Evolutionary conservation across 192 early-diverging fungal species (phyloP).

Genomic region (Phycomyces blakesleeanus): DNA sequence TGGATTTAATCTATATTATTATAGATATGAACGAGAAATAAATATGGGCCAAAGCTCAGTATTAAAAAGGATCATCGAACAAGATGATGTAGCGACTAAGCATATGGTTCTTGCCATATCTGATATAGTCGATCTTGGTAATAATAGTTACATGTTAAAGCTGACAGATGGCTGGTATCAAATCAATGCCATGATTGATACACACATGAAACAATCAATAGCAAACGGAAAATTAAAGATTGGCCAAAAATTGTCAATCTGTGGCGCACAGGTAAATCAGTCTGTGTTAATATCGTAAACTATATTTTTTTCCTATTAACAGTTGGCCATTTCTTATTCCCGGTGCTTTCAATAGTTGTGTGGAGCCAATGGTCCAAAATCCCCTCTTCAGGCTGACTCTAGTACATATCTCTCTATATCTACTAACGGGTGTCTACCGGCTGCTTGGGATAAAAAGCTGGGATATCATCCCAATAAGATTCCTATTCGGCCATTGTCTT

Average conservation of each 20-base stretch:
- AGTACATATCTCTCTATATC: constrained; percentile 37
- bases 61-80: constrained; percentile 61
- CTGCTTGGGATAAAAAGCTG: constrained; percentile 58
- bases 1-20: not conserved
- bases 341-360: constrained; percentile 25
- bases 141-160: constrained; percentile 20
- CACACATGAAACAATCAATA: constrained; percentile 34
- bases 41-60: constrained; percentile 58
- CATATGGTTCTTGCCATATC: constrained; percentile 65
- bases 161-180: constrained; percentile 77
- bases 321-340: not conserved
- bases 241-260: constrained; percentile 61
- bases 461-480: constrained; percentile 45
- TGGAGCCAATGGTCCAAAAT: constrained; percentile 23
- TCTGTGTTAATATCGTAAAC: too few species aligned
- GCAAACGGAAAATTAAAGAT: constrained; percentile 39
- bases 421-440: constrained; percentile 55
- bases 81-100: constrained; percentile 48
- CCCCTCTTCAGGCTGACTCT: constrained; percentile 36
- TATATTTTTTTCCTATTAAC: constrained; percentile 11
- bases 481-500: constrained; percentile 32
- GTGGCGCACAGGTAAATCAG: constrained; percentile 54
- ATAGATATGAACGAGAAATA: constrained; percentile 68
- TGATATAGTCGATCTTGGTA: constrained; percentile 26
- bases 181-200: constrained; percentile 52